Evolutionary conservation across 106 monocot species (phyloP).

Genomic region (Apostasia shenzhenica): DNA sequence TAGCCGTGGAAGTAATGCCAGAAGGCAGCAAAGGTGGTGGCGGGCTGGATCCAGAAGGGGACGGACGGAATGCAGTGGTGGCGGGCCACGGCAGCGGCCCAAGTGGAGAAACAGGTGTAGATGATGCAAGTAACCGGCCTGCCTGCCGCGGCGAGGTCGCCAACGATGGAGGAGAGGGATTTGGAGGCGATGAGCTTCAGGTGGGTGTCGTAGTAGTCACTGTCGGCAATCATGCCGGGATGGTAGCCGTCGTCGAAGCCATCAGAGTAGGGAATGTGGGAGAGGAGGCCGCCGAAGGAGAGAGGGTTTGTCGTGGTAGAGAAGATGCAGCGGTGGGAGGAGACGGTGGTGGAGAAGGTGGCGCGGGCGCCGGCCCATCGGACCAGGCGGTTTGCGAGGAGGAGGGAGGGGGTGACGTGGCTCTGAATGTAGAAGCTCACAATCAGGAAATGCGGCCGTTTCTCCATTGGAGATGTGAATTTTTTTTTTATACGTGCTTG

Average conservation of each 20-base stretch:
- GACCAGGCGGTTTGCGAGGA: conserved; percentile 1
- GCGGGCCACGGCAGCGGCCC: conserved; percentile 21
- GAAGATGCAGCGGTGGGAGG: conserved; percentile 2
- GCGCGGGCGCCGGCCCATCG: not conserved
- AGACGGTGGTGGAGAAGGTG: conserved; percentile 10
- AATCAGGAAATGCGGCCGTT: not conserved
- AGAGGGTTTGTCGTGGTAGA: not conserved
- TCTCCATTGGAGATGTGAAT: too few relatives aligned
- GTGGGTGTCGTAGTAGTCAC: not conserved
- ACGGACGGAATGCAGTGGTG: conserved; percentile 18
- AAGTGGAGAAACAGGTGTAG: conserved; percentile 16
- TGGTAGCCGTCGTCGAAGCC: conserved; percentile 20
- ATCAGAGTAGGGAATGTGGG: conserved; percentile 5
- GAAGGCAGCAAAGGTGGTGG: conserved; percentile 5
- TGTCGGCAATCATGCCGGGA: not conserved
- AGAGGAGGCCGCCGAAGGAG: not conserved
- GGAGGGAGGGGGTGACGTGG: conserved; percentile 9
- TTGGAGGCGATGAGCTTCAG: conserved; percentile 4
- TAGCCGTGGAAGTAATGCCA: conserved; percentile 37
- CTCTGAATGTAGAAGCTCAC: not conserved
- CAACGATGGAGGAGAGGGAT: conserved; percentile 10
- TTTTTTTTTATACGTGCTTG: too few relatives aligned
- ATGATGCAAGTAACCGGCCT: conserved; percentile 19
- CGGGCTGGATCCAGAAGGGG: conserved; percentile 41
- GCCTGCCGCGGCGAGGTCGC: conserved; percentile 9